Percentiles rank a stretch among this genome's conserved stretches.
Conservation (phyloP, 2,329 filamentous ascomycete species). For the Paracamarosporium sp. region DNA sequence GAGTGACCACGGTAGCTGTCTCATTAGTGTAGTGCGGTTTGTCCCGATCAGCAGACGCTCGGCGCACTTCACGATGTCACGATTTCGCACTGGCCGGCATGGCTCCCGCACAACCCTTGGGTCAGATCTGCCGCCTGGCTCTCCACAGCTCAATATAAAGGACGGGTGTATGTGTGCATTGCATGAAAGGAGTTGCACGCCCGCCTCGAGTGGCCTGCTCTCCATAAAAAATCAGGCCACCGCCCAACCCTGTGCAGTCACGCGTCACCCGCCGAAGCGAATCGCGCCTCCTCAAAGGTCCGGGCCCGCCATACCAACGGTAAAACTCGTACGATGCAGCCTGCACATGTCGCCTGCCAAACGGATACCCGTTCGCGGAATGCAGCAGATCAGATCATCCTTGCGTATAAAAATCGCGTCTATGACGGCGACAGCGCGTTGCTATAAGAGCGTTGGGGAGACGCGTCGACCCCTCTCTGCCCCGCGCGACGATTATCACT, state of each 20-base stretch:
- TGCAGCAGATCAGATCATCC: not conserved
- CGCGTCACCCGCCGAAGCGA: constrained; percentile 13
- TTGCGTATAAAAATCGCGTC: not conserved
- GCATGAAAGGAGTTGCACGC: not conserved
- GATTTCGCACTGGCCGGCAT: not conserved
- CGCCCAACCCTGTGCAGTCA: constrained; percentile 11
- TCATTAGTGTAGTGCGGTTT: not conserved
- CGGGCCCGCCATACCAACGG: constrained; percentile 6
- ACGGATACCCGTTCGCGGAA: not conserved
- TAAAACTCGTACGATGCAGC: constrained; percentile 16
- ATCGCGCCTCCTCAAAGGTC: not conserved
- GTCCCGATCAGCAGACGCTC: not conserved
- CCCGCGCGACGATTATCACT: not conserved
- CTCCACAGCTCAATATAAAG: not conserved
- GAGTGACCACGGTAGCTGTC: not conserved
- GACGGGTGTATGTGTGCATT: not conserved
- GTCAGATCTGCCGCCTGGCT: not conserved
- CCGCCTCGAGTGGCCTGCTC: not conserved
- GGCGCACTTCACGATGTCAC: not conserved
- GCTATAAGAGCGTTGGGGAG: constrained; percentile 5
- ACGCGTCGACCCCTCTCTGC: not conserved
- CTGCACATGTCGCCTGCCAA: not conserved
- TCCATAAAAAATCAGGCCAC: constrained; percentile 11
- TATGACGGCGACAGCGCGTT: not conserved
- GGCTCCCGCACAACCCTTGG: not conserved